Base-by-base conservation (phyloP, 768 basidiomycete genomes). In the Mycena galopus region DNA sequence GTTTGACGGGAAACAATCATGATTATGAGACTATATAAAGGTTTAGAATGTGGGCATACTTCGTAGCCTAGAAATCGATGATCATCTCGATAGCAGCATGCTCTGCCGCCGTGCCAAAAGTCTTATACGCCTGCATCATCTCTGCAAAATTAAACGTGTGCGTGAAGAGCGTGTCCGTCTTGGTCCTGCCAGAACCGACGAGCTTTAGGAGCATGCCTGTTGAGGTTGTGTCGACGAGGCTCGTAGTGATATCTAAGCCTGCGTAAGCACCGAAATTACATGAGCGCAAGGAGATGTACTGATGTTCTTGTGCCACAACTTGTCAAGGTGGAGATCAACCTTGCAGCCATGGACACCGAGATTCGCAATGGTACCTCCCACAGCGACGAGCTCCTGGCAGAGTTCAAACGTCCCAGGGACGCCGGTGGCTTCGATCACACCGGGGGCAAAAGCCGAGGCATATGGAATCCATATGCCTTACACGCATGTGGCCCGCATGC, bases 311-410 rank as follows among this genome's bases (percentile, higher is more conserved):
- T 74, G 67, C 78, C 78, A 78, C 37, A 78, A 73, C 50, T 73
- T 76, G 56, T 77, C 78, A 37, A 79, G 50, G 59, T 77, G 75
- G 27, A 79, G 61, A 62, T 73, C 72, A 4, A 72, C 77, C 33
- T 73, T 75, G 30, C 32, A 64, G 10, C 77, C 78, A 50, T 77
- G 77, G n/a, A 79, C 77, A 14, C 77, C 77, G 33, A 77, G n/a
- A 63, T 78, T 79, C n/a, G 78, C 77, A 62, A 79, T 75, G 6
- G 75, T 77, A 32, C 78, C 78, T 12, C 78, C 77, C 17, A 71
- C 76, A 19, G 74, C 78, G 42, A 79, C 69, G 19, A 79, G 55
- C 17, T 76, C 72, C 53, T 77, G 77, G 62, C 78, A 79, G 21
- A 79, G 73, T 16, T 73, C 76, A 63, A 79, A 78, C 30, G 77